These are phyloP conservation scores for Euryodendron excelsum DNA, from an alignment of 148 eudicot genomes.

Conservation along the genomic window DNA sequence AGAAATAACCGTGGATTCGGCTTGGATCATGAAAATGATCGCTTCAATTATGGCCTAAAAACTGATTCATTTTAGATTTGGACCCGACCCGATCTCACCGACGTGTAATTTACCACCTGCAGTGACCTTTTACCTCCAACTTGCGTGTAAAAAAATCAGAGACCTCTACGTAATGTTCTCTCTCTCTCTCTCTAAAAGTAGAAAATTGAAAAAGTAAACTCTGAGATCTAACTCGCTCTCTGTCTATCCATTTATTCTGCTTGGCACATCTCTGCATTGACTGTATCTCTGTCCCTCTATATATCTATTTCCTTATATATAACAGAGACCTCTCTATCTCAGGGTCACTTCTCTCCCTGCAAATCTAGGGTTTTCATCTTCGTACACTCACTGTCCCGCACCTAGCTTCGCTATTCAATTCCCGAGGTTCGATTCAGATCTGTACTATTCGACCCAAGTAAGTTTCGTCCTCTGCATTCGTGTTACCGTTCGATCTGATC, in stretches of 20 bases:
- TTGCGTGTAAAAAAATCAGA: too few species aligned
- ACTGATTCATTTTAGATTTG: too few species aligned
- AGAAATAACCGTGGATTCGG: too few species aligned
- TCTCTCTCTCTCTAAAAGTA: background rate
- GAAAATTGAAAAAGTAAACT: background rate
- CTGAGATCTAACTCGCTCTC: background rate
- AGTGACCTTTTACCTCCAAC: too few species aligned
- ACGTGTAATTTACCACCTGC: too few species aligned
- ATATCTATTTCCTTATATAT: background rate
- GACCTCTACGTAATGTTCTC: too few species aligned
- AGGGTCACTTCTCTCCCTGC: background rate
- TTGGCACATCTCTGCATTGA: background rate
- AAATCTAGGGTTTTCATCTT: background rate
- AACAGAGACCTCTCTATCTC: background rate
- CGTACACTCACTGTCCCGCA: constrained; percentile 2
- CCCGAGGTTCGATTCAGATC: constrained; percentile 4
- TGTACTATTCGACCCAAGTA: background rate
- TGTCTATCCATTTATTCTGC: background rate
- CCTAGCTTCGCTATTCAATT: background rate
- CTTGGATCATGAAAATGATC: too few species aligned
- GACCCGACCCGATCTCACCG: too few species aligned
- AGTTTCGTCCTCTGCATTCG: background rate
- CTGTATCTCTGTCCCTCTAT: background rate
- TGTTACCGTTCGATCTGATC: constrained; percentile 9
- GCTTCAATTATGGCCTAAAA: too few species aligned